Evolutionary conservation across 306 rosid genomes (phyloP).

Genomic region (Abrus pulchellus): DNA sequence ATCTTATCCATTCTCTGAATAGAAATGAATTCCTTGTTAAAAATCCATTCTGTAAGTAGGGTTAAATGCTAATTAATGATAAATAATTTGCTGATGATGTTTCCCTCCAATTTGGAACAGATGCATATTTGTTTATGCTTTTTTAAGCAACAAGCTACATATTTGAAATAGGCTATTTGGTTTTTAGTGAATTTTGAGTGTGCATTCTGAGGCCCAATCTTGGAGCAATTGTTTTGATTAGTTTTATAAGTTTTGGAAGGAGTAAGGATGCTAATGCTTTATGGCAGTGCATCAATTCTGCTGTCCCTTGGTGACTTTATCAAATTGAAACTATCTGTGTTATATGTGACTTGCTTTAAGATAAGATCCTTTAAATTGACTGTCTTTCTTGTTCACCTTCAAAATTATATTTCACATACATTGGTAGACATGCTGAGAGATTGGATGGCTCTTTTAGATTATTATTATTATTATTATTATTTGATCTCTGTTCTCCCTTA

Average conservation of each 20-base stretch:
- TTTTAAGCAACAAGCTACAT: neutral
- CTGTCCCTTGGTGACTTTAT: neutral
- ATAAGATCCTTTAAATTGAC: neutral
- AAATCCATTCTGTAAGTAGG: neutral
- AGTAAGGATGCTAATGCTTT: neutral
- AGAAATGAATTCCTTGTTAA: neutral
- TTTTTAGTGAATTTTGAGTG: neutral
- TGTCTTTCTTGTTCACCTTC: neutral
- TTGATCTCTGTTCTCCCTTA: neutral
- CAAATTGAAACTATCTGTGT: neutral
- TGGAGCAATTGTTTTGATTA: constrained; percentile 9
- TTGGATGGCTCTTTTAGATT: neutral
- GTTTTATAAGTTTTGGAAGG: constrained; percentile 10
- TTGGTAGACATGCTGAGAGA: constrained; percentile 1
- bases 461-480: neutral
- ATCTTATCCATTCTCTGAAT: neutral
- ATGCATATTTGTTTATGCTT: neutral
- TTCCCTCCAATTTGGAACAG: neutral
- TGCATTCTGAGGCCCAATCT: neutral
- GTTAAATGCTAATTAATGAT: neutral
- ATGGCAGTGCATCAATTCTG: neutral
- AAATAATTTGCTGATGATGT: neutral
- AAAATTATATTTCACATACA: neutral
- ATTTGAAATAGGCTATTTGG: neutral
- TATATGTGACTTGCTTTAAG: neutral